phyloP scores from a whole-genome alignment of 768 basidiomycete species.

The Tricholoma flavovirens region DNA sequence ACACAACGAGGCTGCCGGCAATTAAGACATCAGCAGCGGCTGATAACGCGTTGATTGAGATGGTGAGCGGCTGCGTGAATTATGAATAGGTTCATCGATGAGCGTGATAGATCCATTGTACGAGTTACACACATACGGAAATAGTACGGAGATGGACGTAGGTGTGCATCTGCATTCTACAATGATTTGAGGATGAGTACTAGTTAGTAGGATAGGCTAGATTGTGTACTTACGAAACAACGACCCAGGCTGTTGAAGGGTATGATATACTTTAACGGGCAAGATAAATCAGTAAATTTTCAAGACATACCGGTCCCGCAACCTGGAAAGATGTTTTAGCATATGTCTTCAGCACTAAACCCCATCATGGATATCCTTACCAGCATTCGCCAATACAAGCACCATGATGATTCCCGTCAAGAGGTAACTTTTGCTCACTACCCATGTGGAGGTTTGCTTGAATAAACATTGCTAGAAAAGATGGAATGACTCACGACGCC shows the following conservation, averaged over 20 bases:
- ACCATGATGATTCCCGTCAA: constrained; percentile 27
- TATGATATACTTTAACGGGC: not conserved
- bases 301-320: constrained; percentile 29
- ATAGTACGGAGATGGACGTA: constrained; percentile 29
- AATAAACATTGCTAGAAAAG: too few species aligned
- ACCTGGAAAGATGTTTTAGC: constrained; percentile 12
- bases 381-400: constrained; percentile 26
- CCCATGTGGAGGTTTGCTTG: not conserved
- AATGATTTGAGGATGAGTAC: not conserved
- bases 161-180: constrained; percentile 33
- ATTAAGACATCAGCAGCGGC: constrained; percentile 43
- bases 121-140: constrained; percentile 28
- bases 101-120: not conserved
- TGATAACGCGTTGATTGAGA: constrained; percentile 47
- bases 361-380: constrained; percentile 14
- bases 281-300: not conserved
- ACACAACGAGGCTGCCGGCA: constrained; percentile 36
- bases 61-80: constrained; percentile 39
- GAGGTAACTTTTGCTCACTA: constrained; percentile 36
- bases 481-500: not conserved
- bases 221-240: constrained; percentile 28
- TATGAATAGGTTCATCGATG: not conserved
- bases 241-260: constrained; percentile 32
- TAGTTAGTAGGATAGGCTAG: not conserved
- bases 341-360: not conserved